Evolutionary conservation across 257 asterid species (phyloP), one percentile per base, ranked within the genome.

Genomic region (Solanum sejunctum): DNA sequence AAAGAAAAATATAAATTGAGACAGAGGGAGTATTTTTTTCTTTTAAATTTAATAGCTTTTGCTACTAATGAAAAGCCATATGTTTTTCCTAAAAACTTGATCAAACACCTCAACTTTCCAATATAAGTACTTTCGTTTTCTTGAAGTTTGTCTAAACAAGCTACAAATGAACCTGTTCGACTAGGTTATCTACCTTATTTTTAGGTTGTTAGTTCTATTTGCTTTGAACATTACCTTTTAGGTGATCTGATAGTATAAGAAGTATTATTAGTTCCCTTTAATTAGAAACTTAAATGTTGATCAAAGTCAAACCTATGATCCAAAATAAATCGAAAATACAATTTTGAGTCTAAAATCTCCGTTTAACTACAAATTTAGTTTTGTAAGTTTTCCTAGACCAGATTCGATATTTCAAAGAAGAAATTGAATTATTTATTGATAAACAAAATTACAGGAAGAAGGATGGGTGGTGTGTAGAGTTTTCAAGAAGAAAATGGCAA

Each of bases 381-480:
- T 0, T 32, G 36, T 3, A 32, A 32, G 3, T 32, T 32, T 3
- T 32, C 36, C 36, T 32, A 32, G 36, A 32, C 0, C 36, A 32
- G 0, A 32, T 32, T 32, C 36, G 36, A 32, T 3, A 3, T 32
- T 32, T 0, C 3, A 3, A 3, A 32, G 36, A 32, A 32, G 36
- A 32, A 32, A 67, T 67, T 28, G 49, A 67, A 67, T 17, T 21
- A 45, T 39, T 45, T 21, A 73, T 51, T 51, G 61, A 21, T 77
- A 13, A 51, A 16, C 39, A 41, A 10, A 84, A 58, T 5, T 94
- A 94, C 95, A 94, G 98, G 99, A 95, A 91, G 99, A 95, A 90
- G 99, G 99, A n/a, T 95, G 99, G 99, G 99, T 92, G 9, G 99
- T 95, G 1, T 95, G 98, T 73, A 85, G 92, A 86, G 99, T 93